A percentile compares a stretch with the other conserved stretches of the same genome.
These are phyloP conservation scores for Globisporangium nodosum DNA, from an alignment of 352 stramenopile species.

Conservation along the genomic window DNA sequence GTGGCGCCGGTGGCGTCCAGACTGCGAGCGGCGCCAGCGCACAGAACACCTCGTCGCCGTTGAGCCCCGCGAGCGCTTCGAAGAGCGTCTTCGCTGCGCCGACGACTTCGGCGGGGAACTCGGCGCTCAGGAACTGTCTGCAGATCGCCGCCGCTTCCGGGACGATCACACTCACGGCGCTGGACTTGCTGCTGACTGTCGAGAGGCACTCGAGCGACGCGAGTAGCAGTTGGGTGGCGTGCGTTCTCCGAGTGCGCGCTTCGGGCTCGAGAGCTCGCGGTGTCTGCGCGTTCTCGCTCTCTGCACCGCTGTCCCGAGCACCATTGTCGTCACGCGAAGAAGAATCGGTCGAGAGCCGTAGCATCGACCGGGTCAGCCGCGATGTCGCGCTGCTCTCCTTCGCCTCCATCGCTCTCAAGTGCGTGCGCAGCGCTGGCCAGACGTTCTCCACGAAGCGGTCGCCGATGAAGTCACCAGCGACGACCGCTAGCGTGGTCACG, in stretches of 20 bases:
- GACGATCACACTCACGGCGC: conserved; percentile 48
- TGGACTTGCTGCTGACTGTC: conserved; percentile 33
- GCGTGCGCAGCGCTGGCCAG: conserved; percentile 51
- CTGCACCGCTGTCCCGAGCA: background rate
- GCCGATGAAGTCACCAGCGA: conserved; percentile 73
- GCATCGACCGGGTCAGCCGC: conserved; percentile 60
- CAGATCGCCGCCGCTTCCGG: conserved; percentile 42
- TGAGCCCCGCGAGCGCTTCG: conserved; percentile 35
- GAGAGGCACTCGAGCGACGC: conserved; percentile 52
- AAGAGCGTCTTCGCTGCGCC: conserved; percentile 37
- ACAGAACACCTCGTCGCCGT: conserved; percentile 73
- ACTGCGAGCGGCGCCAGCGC: conserved; percentile 35
- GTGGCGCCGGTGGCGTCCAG: conserved; percentile 47
- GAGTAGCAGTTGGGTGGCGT: conserved; percentile 55
- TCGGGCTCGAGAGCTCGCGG: conserved; percentile 4
- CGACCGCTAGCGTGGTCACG: conserved; percentile 40
- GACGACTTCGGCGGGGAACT: conserved; percentile 30
- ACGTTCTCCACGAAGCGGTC: conserved; percentile 75
- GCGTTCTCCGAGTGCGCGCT: conserved; percentile 26
- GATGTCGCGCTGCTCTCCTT: conserved; percentile 16
- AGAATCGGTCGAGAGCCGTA: conserved; percentile 27
- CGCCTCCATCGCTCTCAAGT: conserved; percentile 37
- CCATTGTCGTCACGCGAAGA: background rate
- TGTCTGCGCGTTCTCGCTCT: background rate
- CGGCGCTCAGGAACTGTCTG: conserved; percentile 36